phyloP scores from a whole-genome alignment of 1,284 basidiomycete genomes.

The Sphaerobolus stellatus region DNA sequence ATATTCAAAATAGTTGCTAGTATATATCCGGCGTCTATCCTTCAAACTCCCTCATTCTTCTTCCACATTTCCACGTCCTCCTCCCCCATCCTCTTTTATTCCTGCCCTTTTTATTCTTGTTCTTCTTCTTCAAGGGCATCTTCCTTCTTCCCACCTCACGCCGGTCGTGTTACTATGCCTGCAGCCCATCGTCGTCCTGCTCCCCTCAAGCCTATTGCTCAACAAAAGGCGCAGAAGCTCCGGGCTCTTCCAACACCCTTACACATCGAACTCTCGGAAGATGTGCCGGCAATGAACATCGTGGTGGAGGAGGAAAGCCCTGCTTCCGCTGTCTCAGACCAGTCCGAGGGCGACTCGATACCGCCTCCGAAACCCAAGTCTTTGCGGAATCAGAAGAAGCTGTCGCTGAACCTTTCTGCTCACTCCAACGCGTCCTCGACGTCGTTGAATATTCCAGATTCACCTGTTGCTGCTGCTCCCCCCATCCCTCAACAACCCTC shows the following conservation, averaged over 20 bases:
- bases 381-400: constrained; percentile 70
- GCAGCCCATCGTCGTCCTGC: constrained; percentile 39
- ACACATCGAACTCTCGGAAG: constrained; percentile 55
- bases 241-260: constrained; percentile 58
- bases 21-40: constrained; percentile 5
- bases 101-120: constrained; percentile 28
- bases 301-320: constrained; percentile 44
- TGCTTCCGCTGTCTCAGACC: constrained; percentile 46
- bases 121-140: constrained; percentile 15
- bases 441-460: constrained; percentile 43
- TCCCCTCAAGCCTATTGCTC: constrained; percentile 23
- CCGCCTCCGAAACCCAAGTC: constrained; percentile 41
- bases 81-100: constrained; percentile 13
- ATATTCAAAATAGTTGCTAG: no score
- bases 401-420: constrained; percentile 66
- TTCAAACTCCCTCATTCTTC: constrained; percentile 13
- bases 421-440: constrained; percentile 49
- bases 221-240: constrained; percentile 32
- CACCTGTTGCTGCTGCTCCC: constrained; percentile 27
- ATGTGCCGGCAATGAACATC: constrained; percentile 48
- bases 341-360: constrained; percentile 50
- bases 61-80: no score
- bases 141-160: constrained; percentile 36
- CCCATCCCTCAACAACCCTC: constrained; percentile 24
- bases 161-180: constrained; percentile 47